Evolutionary conservation across 1,139 yeast species (phyloP).

Genomic region (Debaryomyces subglobosus): DNA sequence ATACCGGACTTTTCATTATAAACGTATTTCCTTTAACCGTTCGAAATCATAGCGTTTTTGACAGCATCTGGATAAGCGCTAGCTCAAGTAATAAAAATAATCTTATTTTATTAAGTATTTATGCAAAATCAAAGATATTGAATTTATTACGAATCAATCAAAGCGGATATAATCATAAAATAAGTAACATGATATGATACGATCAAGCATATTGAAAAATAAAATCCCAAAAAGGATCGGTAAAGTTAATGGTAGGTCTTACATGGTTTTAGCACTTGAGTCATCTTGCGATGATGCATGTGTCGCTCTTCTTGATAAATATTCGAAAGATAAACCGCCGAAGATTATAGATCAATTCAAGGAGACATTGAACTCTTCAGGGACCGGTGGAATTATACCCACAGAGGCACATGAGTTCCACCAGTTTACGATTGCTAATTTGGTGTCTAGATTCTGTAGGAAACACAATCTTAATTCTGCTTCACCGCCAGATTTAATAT

Average conservation of each 20-base stretch:
- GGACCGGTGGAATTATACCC: constrained; percentile 86
- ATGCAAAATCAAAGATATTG: not conserved
- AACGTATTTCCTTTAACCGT: not conserved
- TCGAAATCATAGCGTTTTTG: not conserved
- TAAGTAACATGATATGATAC: constrained; percentile 1
- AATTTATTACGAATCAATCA: not conserved
- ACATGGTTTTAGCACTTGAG: constrained; percentile 82
- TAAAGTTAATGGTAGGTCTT: constrained; percentile 22
- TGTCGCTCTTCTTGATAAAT: constrained; percentile 70
- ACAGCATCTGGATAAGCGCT: not conserved
- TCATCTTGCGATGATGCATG: constrained; percentile 97
- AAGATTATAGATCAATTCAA: constrained; percentile 61
- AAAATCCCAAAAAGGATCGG: not conserved
- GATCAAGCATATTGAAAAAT: not conserved
- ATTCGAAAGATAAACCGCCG: constrained; percentile 40
- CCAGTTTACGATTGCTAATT: constrained; percentile 47
- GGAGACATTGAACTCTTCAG: constrained; percentile 64
- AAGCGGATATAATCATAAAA: not conserved
- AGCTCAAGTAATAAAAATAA: not conserved
- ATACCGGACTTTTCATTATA: constrained; percentile 1
- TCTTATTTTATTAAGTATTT: not conserved
- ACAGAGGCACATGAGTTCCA: constrained; percentile 84
- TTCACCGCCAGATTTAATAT: constrained; percentile 69
- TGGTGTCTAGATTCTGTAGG: constrained; percentile 30
- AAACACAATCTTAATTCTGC: constrained; percentile 26